phyloP scores from a whole-genome alignment of 768 basidiomycete species.

The Serendipita sp. region DNA sequence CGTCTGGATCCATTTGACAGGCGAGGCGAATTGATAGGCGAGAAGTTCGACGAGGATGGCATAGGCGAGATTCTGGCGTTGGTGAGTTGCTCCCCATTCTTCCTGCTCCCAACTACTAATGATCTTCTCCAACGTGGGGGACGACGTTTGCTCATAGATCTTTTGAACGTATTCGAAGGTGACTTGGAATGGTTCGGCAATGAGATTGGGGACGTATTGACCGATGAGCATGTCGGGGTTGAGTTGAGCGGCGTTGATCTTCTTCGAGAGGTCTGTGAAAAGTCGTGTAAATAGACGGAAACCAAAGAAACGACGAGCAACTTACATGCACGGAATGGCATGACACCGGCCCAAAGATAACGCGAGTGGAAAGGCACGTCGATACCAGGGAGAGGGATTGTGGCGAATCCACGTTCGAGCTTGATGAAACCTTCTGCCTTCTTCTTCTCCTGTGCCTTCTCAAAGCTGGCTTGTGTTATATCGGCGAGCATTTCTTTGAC shows the following conservation, averaged over 20 bases:
- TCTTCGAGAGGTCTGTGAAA: slow-evolving; percentile 76
- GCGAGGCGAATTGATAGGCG: slow-evolving; percentile 96
- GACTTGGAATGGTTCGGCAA: slow-evolving; percentile 75
- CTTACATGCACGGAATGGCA: slow-evolving; percentile 93
- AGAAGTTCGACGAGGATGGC: slow-evolving; percentile 91
- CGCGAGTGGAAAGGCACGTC: slow-evolving; percentile 99
- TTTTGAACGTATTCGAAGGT: slow-evolving; percentile 78
- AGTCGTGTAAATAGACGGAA: slow-evolving; percentile 3
- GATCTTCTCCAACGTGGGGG: slow-evolving; percentile 89
- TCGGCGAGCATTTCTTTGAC: slow-evolving; percentile 92
- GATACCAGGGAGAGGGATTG: slow-evolving; percentile 88
- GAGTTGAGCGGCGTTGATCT: slow-evolving; percentile 80
- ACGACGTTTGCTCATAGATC: slow-evolving; percentile 93
- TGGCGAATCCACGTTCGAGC: slow-evolving; percentile 92
- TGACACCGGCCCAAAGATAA: slow-evolving; percentile 95
- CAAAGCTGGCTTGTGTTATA: slow-evolving; percentile 70
- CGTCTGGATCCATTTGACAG: slow-evolving; percentile 98
- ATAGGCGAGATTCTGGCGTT: slow-evolving; percentile 89
- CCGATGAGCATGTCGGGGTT: slow-evolving; percentile 90
- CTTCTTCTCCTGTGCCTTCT: slow-evolving; percentile 62
- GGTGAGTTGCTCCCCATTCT: slow-evolving; percentile 60
- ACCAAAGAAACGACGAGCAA: slow-evolving; percentile 12
- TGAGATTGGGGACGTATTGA: slow-evolving; percentile 94
- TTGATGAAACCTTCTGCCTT: slow-evolving; percentile 75
- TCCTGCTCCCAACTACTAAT: slow-evolving; percentile 88